Percentiles rank a stretch among this genome's conserved stretches.
These are phyloP conservation scores for Kondoa subrosea DNA, from an alignment of 768 basidiomycete genomes.

Conservation along the genomic window DNA sequence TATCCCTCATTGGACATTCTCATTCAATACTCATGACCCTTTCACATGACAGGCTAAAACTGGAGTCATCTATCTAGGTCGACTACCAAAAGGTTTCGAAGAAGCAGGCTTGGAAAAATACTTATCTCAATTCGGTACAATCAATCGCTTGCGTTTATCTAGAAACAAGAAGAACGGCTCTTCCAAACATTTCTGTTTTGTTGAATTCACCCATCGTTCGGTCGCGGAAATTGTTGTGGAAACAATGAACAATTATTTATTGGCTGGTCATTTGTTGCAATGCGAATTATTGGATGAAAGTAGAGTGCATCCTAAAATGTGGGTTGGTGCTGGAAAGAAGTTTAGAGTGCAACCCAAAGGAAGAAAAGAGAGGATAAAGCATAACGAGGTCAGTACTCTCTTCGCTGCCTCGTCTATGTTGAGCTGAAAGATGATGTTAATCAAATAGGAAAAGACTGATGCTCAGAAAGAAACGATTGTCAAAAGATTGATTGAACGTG, in stretches of 20 bases:
- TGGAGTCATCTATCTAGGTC: slow-evolving; percentile 74
- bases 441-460: slow-evolving; percentile 50
- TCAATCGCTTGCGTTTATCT: slow-evolving; percentile 72
- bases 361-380: slow-evolving; percentile 50
- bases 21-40: no score
- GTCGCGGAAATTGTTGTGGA: slow-evolving; percentile 92
- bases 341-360: slow-evolving; percentile 62
- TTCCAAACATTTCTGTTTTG: slow-evolving; percentile 92
- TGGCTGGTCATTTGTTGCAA: slow-evolving; percentile 79
- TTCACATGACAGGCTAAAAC: slow-evolving; percentile 35
- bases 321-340: slow-evolving; percentile 92
- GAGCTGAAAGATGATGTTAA: slow-evolving; percentile 7
- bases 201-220: slow-evolving; percentile 75
- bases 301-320: slow-evolving; percentile 76
- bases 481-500: slow-evolving; percentile 55
- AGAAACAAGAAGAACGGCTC: slow-evolving; percentile 88
- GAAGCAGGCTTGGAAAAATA: slow-evolving; percentile 85
- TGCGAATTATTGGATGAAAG: slow-evolving; percentile 83
- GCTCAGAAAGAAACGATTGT: slow-evolving; percentile 50
- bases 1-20: background rate
- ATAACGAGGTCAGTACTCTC: slow-evolving; percentile 58
- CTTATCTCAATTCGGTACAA: slow-evolving; percentile 83
- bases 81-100: slow-evolving; percentile 92
- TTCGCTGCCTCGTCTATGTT: background rate
- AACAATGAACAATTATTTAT: slow-evolving; percentile 96